These are phyloP conservation scores for Diplodia scrobiculata DNA, from an alignment of 2,329 filamentous ascomycete species.

Conservation along the genomic window DNA sequence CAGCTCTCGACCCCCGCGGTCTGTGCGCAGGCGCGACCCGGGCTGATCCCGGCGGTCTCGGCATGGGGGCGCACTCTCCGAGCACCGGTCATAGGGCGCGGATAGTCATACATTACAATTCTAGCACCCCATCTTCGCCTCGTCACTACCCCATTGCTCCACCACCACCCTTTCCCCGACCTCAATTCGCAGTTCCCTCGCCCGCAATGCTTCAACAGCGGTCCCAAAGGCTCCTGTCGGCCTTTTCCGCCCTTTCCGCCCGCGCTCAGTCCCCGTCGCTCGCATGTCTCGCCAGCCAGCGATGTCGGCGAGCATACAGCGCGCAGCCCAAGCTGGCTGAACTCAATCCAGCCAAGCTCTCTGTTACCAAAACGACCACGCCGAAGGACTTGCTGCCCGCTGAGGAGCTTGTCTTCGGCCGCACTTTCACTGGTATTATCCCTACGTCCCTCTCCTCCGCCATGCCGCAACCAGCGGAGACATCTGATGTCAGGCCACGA, in stretches of 20 bases:
- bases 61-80: conserved; percentile 13
- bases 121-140: conserved; percentile 17
- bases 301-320: conserved; percentile 57
- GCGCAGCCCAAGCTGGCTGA: conserved; percentile 60
- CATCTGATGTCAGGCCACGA: conserved; percentile 15
- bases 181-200: conserved; percentile 5
- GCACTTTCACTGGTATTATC: conserved; percentile 77
- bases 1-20: conserved; percentile 10
- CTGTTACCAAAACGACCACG: conserved; percentile 70
- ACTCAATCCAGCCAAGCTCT: conserved; percentile 76
- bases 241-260: conserved; percentile 36
- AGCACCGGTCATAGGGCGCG: conserved; percentile 15
- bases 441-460: neutral
- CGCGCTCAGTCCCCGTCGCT: conserved; percentile 33
- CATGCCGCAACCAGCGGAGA: neutral
- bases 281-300: conserved; percentile 39
- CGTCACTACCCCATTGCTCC: conserved; percentile 25
- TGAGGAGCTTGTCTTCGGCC: conserved; percentile 85
- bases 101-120: conserved; percentile 22
- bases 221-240: conserved; percentile 56
- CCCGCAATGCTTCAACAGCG: conserved; percentile 45
- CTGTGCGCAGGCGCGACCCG: neutral
- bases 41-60: neutral
- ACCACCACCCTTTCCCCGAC: neutral
- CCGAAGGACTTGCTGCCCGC: conserved; percentile 75